These are phyloP conservation scores for Ceriops tagal DNA, from an alignment of 345 rosid species.

Conservation along the genomic window DNA sequence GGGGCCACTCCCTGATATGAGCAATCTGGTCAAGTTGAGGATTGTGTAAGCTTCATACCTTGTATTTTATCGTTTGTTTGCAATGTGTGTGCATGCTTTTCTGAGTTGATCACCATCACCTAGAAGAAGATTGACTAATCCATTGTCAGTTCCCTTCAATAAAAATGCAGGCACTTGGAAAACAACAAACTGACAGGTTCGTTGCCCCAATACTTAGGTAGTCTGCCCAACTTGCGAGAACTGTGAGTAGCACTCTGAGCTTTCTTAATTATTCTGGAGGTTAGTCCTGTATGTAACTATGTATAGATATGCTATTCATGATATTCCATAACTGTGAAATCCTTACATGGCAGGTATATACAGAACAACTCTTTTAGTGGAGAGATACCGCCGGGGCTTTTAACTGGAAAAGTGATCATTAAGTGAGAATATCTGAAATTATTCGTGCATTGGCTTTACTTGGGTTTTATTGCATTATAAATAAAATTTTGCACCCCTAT, in stretches of 20 bases:
- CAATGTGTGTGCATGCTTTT: background rate
- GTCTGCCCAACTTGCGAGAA: slow-evolving; percentile 68
- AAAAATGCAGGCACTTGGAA: slow-evolving; percentile 76
- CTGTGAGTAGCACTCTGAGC: slow-evolving; percentile 47
- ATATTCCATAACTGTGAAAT: slow-evolving; percentile 7
- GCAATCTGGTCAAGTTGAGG: slow-evolving; percentile 62
- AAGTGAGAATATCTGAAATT: slow-evolving; percentile 42
- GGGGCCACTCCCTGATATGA: slow-evolving; percentile 76
- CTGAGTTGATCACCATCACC: background rate
- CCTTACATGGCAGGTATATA: slow-evolving; percentile 54
- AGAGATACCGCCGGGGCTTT: slow-evolving; percentile 52
- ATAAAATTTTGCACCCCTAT: no score
- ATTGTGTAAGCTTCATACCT: slow-evolving; percentile 59
- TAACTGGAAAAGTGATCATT: slow-evolving; percentile 53
- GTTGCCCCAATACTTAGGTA: slow-evolving; percentile 66
- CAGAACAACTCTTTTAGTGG: slow-evolving; percentile 82
- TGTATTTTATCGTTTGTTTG: slow-evolving; percentile 3
- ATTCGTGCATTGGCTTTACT: no score
- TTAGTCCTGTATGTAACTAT: background rate
- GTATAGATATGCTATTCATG: background rate
- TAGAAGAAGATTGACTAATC: slow-evolving; percentile 6
- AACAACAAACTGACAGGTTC: slow-evolving; percentile 71
- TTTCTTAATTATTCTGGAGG: background rate
- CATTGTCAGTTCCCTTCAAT: slow-evolving; percentile 17
- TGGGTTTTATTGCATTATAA: no score